Base-by-base conservation (phyloP, 139 green algal species). In the Closterium sp. region DNA sequence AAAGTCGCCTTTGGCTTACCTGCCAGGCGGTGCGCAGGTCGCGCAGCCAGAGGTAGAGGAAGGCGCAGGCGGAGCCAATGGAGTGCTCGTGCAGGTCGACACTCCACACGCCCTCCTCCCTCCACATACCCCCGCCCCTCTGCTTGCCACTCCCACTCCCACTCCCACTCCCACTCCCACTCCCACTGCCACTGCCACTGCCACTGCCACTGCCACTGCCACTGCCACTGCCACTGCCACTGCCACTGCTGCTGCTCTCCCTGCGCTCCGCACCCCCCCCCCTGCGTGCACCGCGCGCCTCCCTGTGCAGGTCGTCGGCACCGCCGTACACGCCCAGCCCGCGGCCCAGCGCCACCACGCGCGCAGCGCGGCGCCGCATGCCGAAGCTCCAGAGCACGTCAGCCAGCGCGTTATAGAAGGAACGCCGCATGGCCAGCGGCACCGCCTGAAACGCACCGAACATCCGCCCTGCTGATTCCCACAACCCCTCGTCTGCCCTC, bases 331-430 rank as follows among this genome's bases (percentile, higher is more conserved):
- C 89, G 31, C 45, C 89, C 17, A 34, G 84, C 0, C 28, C 32
- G 10, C 92, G 27, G 19, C 38, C 92, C 28, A 85, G 42, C 5
- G 90, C 89, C 28, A 94, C 89, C 88, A 94, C 86, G 17, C 90
- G 29, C 5, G 22, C 85, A 34, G 92, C 92, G 30, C 92, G 79
- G 21, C 42, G 90, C 19, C 29, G 50, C 28, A 93, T 91, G n/a
- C 89, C 89, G 86, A 94, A 94, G 89, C 79, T 91, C 92, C 92
- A 94, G 24, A 94, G 89, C 21, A 29, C 85, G 34, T 94, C 92
- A 11, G 94, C 34, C 27, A 94, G 42, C 2, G 92, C 90, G 38
- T 94, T 94, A 89, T 91, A 94, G 42, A 94, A 94, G 24, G 92
- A 94, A n/a, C 89, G 92, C 5, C 79, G 89, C 89, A 91, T 91